Evolutionary conservation across 192 early-diverging fungal genomes (phyloP), one percentile per base, ranked within the genome.

Genomic region (Linnemannia zychae): DNA sequence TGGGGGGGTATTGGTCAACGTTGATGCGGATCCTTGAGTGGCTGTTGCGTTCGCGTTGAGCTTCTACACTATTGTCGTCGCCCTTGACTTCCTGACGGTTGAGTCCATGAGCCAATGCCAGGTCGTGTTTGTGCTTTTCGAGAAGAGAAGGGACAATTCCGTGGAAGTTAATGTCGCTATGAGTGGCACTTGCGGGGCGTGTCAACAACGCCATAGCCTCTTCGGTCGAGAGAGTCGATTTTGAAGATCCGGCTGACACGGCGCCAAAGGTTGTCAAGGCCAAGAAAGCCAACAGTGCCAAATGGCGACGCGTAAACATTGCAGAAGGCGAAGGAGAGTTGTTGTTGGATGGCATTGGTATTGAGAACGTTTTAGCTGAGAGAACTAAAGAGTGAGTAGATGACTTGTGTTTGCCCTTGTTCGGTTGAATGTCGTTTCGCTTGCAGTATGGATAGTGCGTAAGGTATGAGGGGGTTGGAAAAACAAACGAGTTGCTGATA

Each of bases 1-100:
- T 85, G 34, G 22, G 31, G 20, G 83, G 83, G 47, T 85, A 85
- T 31, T 49, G 22, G 6, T 31, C 44, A 17, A 18, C 75, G 50
- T 83, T 60, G 60, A 83, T 83, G 0, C 40, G 53, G 70, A 67
- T 73, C 50, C 63, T 71, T 5, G 65, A 63, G 17, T 63, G 28
- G 28, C 57, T 63, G 28, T 63, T 63, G 28, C 28, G 28, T 63
- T 63, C 57, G 28, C 28, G 57, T 63, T 63, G 57, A 28, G 2
- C 12, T 24, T 31, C 57, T n/a, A 63, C 24, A 1, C 38, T 50
- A 17, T 40, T 37, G 38, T 67, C 63, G 31, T 76, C 74, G 24
- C 67, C 60, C 7, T 24, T 38, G 4, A 24, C n/a, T 22, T 76
- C 66, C 44, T 50, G 47, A 24, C 47, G 49, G 38, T 36, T 31